Evolutionary conservation across 2,329 filamentous ascomycete genomes (phyloP).

Genomic region (Exophiala mesophila): DNA sequence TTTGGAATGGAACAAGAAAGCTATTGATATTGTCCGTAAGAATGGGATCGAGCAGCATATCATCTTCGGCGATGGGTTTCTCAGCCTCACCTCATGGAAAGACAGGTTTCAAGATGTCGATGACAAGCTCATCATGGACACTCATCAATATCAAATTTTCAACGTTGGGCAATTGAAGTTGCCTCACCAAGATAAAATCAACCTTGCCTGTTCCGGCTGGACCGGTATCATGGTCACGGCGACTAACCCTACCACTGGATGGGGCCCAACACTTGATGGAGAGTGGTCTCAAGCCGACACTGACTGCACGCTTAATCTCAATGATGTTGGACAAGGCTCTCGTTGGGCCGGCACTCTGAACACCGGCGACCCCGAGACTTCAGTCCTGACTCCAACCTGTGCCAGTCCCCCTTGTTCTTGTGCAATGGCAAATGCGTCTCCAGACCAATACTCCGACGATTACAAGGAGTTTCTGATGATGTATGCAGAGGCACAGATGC

Average conservation of each 20-base stretch:
- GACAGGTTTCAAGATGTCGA: conserved; percentile 68
- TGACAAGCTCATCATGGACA: conserved; percentile 75
- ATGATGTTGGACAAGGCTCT: conserved; percentile 81
- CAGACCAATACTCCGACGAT: conserved; percentile 58
- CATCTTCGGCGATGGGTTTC: conserved; percentile 91
- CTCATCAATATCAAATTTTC: conserved; percentile 98
- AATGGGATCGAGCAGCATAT: conserved; percentile 71
- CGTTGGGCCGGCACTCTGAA: conserved; percentile 84
- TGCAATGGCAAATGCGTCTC: conserved; percentile 67
- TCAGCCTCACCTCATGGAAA: conserved; percentile 87
- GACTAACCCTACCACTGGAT: conserved; percentile 60
- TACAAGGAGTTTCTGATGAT: conserved; percentile 85
- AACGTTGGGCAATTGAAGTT: conserved; percentile 80
- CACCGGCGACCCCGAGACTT: conserved; percentile 57
- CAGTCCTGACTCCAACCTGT: conserved; percentile 67
- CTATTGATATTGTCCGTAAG: conserved; percentile 64
- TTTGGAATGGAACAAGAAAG: conserved; percentile 71
- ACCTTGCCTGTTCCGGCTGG: conserved; percentile 86
- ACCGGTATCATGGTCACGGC: conserved; percentile 68
- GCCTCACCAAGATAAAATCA: conserved; percentile 75
- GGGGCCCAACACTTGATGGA: conserved; percentile 88
- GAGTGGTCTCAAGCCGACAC: conserved; percentile 98
- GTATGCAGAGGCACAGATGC: conserved; percentile 96
- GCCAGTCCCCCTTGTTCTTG: conserved; percentile 70
- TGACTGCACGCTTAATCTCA: conserved; percentile 81